phyloP scores from a whole-genome alignment of 495 filamentous ascomycete genomes.

The Tirmania nivea region DNA sequence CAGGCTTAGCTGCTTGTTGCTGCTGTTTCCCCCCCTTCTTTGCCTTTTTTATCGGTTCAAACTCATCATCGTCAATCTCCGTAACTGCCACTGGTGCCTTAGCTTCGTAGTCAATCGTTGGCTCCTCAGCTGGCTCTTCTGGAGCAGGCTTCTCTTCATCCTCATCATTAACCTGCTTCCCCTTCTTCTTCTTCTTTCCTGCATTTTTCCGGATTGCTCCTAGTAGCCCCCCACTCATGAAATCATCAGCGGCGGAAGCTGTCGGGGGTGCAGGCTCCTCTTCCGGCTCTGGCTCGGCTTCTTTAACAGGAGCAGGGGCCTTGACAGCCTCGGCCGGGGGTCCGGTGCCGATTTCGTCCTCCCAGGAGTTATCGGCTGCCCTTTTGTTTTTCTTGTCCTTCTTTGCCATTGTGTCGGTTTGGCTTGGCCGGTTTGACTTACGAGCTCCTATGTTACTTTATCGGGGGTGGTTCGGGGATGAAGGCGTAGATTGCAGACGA shows the following conservation, averaged over 20 bases:
- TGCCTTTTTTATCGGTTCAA: constrained; percentile 49
- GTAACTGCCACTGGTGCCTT: constrained; percentile 71
- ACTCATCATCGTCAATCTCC: constrained; percentile 55
- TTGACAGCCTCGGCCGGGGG: constrained; percentile 23
- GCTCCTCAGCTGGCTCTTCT: neutral
- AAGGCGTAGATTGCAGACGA: too few species aligned
- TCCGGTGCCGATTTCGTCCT: constrained; percentile 58
- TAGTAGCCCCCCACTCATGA: constrained; percentile 50
- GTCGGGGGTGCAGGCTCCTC: constrained; percentile 22
- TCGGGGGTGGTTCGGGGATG: too few species aligned
- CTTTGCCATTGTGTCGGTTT: constrained; percentile 11
- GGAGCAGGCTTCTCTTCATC: constrained; percentile 30
- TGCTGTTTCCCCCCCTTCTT: constrained; percentile 33
- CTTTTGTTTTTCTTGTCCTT: constrained; percentile 70
- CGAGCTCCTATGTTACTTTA: too few species aligned
- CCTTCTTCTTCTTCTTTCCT: constrained; percentile 86
- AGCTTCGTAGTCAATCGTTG: constrained; percentile 22
- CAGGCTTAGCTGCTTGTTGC: constrained; percentile 16
- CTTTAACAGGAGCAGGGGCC: constrained; percentile 28
- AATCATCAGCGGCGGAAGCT: constrained; percentile 27
- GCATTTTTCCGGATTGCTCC: constrained; percentile 72
- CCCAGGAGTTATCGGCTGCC: constrained; percentile 82
- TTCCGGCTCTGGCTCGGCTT: constrained; percentile 24
- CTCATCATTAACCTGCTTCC: constrained; percentile 35
- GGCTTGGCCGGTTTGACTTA: too few species aligned